phyloP scores from a whole-genome alignment of 768 basidiomycete genomes.

The Mrakia blollopis region DNA sequence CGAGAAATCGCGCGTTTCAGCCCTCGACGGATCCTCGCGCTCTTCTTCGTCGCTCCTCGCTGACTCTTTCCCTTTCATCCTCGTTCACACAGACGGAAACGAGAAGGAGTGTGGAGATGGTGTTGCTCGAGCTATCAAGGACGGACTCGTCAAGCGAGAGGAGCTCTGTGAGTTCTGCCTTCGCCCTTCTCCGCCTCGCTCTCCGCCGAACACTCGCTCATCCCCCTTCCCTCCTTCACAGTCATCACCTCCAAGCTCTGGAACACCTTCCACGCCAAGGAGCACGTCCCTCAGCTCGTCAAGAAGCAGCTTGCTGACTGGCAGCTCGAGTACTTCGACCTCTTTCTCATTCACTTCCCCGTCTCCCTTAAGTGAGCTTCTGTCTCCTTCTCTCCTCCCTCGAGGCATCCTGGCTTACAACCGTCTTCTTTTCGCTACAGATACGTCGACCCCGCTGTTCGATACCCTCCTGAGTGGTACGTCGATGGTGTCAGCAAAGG shows the following conservation, averaged over 20 bases:
- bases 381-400: conserved; percentile 48
- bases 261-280: conserved; percentile 81
- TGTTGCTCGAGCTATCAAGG: conserved; percentile 66
- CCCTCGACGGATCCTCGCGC: neutral
- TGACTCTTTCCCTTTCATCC: neutral
- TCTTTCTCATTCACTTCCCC: conserved; percentile 29
- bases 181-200: neutral
- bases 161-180: conserved; percentile 64
- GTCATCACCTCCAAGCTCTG: conserved; percentile 86
- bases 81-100: conserved; percentile 58
- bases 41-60: neutral
- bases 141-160: conserved; percentile 79
- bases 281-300: conserved; percentile 57
- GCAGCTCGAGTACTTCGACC: conserved; percentile 63
- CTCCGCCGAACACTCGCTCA: neutral
- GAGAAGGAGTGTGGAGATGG: conserved; percentile 71
- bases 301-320: conserved; percentile 69
- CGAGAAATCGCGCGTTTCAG: too few species aligned
- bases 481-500: conserved; percentile 57
- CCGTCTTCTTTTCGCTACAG: too few species aligned
- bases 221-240: conserved; percentile 44
- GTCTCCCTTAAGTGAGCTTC: conserved; percentile 29
- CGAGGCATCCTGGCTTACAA: too few species aligned
- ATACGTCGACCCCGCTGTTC: conserved; percentile 63
- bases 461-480: conserved; percentile 77